Evolutionary conservation across 352 stramenopile genomes (phyloP).

Genomic region (Pythium folliculosum): DNA sequence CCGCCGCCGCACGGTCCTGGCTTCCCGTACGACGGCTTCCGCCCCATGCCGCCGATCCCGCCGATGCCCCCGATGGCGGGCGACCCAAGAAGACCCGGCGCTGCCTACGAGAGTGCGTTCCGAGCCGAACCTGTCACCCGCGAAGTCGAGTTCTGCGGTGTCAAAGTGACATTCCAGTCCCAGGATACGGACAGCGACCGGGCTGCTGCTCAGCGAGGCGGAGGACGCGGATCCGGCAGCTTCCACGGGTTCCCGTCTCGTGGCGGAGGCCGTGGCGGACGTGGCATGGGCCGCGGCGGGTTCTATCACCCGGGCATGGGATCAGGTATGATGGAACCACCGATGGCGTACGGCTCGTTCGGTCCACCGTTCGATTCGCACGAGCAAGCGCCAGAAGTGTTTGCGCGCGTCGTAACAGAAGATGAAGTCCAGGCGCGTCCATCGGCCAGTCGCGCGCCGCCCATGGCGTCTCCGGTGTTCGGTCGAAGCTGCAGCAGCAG

Average conservation of each 20-base stretch:
- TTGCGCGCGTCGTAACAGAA: conserved; percentile 4
- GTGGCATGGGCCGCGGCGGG: conserved; percentile 4
- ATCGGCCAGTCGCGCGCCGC: neutral
- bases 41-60: conserved; percentile 15
- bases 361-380: neutral
- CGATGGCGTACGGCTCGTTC: conserved; percentile 3
- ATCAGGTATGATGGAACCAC: conserved; percentile 16
- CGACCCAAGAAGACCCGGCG: neutral
- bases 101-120: conserved; percentile 2
- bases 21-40: conserved; percentile 9
- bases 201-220: no score
- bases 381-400: conserved; percentile 5
- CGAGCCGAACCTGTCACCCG: conserved; percentile 8
- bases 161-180: conserved; percentile 21
- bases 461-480: conserved; percentile 7
- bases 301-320: conserved; percentile 20
- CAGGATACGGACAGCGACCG: neutral
- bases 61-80: neutral
- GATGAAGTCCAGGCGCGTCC: neutral
- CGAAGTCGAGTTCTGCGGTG: conserved; percentile 19
- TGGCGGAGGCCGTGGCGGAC: conserved; percentile 7
- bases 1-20: neutral
- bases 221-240: neutral
- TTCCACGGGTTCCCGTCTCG: neutral
- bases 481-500: conserved; percentile 17